phyloP scores from a whole-genome alignment of 2,329 filamentous ascomycete species.

The Aaosphaeria pasadenensis region DNA sequence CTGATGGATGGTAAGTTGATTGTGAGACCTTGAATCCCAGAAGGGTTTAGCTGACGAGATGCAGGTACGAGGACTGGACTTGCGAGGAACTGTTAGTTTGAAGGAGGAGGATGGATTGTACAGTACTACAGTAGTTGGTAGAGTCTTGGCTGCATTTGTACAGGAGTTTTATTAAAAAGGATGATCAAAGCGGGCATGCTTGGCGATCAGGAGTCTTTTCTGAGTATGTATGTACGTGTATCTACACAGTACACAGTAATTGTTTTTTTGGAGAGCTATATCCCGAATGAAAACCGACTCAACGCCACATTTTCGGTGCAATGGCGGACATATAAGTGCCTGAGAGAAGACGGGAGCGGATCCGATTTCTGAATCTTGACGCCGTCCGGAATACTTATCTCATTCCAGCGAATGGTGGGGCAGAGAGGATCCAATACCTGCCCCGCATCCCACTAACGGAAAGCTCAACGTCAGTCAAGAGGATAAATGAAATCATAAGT shows the following conservation, averaged over 20 bases:
- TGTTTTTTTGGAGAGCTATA: slow-evolving; percentile 9
- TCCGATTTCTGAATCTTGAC: slow-evolving; percentile 15
- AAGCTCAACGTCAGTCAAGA: slow-evolving; percentile 28
- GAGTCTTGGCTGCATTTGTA: slow-evolving; percentile 28
- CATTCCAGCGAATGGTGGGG: slow-evolving; percentile 22
- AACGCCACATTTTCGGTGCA: slow-evolving; percentile 12
- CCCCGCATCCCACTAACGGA: slow-evolving; percentile 26
- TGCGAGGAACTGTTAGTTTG: slow-evolving; percentile 79
- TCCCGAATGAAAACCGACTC: slow-evolving; percentile 35
- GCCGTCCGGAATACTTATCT: slow-evolving; percentile 19
- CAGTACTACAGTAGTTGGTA: slow-evolving; percentile 1
- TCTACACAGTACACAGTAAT: background rate
- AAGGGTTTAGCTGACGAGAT: slow-evolving; percentile 12
- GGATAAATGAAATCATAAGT: slow-evolving; percentile 6
- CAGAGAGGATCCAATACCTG: slow-evolving; percentile 19
- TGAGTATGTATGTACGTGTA: slow-evolving; percentile 13
- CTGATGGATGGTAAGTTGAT: slow-evolving; percentile 82
- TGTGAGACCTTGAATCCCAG: background rate
- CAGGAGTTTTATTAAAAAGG: slow-evolving; percentile 27
- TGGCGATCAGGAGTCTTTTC: slow-evolving; percentile 31
- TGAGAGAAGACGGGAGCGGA: slow-evolving; percentile 15
- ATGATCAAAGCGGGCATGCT: slow-evolving; percentile 25
- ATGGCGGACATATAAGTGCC: slow-evolving; percentile 9
- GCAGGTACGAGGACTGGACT: slow-evolving; percentile 97
- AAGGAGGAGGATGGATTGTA: too few species aligned